Conservation (phyloP, 208 protist species). For the Herpetomonas samuelpessoai region DNA sequence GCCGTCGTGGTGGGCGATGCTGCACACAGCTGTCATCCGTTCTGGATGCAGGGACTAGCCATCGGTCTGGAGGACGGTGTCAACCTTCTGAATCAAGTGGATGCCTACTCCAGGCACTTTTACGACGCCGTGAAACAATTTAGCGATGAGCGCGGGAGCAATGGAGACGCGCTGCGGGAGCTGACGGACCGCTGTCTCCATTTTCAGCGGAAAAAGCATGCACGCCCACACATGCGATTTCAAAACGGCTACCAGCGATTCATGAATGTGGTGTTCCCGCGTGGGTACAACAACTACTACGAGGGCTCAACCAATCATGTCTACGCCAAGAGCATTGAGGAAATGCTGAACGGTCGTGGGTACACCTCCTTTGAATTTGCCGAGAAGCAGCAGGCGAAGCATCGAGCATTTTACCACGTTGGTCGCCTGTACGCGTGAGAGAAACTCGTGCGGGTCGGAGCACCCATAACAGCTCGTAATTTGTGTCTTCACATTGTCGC, state of each 20-base stretch:
- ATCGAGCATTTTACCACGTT: conserved; percentile 71
- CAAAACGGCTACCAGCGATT: conserved; percentile 76
- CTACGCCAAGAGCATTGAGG: conserved; percentile 81
- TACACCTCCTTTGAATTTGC: conserved; percentile 89
- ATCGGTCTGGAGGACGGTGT: conserved; percentile 80
- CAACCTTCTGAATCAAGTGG: conserved; percentile 78
- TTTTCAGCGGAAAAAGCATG: conserved; percentile 82
- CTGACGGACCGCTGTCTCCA: conserved; percentile 84
- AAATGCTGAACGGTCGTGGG: conserved; percentile 86
- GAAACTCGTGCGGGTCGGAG: too few relatives aligned
- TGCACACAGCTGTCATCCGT: conserved; percentile 78
- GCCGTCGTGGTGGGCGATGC: conserved; percentile 82
- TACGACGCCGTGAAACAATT: conserved; percentile 88
- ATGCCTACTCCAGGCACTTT: conserved; percentile 80
- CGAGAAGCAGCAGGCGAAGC: conserved; percentile 88
- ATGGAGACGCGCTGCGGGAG: conserved; percentile 78
- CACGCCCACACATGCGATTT: conserved; percentile 68
- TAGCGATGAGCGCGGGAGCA: conserved; percentile 80
- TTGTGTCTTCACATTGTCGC: too few relatives aligned
- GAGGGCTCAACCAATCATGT: conserved; percentile 79
- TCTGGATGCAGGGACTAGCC: conserved; percentile 84
- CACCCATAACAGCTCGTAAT: too few relatives aligned
- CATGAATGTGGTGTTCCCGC: conserved; percentile 64
- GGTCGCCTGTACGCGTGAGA: conserved; percentile 86
- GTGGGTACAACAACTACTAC: conserved; percentile 67